A percentile compares a stretch with the other conserved stretches of the same genome.
phyloP scores from a whole-genome alignment of 768 basidiomycete genomes.

The Tylopilus balloui region DNA sequence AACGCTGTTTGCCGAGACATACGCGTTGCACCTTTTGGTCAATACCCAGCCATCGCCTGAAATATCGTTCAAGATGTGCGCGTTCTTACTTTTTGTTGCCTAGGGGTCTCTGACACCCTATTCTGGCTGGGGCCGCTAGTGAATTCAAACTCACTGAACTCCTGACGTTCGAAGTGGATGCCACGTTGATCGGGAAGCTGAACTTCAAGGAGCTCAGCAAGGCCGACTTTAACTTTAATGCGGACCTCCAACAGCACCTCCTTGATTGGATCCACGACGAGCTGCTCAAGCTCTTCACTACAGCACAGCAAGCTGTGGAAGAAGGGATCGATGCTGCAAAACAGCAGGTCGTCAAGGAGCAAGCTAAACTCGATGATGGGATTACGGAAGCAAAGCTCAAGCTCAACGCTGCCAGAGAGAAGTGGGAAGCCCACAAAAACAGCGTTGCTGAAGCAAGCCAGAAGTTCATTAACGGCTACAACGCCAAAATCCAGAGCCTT shows the following conservation, averaged over 20 bases:
- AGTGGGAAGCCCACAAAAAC: slow-evolving; percentile 1
- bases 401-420: not conserved
- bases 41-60: slow-evolving; percentile 3
- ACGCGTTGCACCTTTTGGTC: slow-evolving; percentile 1
- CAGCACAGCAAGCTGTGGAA: not conserved
- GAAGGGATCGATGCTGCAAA: slow-evolving; percentile 1
- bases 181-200: slow-evolving; percentile 4
- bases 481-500: not conserved
- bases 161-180: slow-evolving; percentile 3
- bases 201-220: slow-evolving; percentile 5
- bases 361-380: not conserved
- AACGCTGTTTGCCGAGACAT: not conserved
- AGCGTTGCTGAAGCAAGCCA: not conserved
- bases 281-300: not conserved
- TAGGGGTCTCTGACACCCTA: not conserved
- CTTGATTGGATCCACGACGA: slow-evolving; percentile 9
- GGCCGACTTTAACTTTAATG: slow-evolving; percentile 2
- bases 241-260: slow-evolving; percentile 7
- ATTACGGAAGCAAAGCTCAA: not conserved
- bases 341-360: not conserved
- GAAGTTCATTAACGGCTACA: not conserved
- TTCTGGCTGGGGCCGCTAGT: not conserved
- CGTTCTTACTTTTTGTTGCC: not conserved
- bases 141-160: slow-evolving; percentile 6
- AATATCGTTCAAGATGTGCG: slow-evolving; percentile 10